These are phyloP conservation scores for Daedalea quercina DNA, from an alignment of 768 basidiomycete species.

Conservation along the genomic window DNA sequence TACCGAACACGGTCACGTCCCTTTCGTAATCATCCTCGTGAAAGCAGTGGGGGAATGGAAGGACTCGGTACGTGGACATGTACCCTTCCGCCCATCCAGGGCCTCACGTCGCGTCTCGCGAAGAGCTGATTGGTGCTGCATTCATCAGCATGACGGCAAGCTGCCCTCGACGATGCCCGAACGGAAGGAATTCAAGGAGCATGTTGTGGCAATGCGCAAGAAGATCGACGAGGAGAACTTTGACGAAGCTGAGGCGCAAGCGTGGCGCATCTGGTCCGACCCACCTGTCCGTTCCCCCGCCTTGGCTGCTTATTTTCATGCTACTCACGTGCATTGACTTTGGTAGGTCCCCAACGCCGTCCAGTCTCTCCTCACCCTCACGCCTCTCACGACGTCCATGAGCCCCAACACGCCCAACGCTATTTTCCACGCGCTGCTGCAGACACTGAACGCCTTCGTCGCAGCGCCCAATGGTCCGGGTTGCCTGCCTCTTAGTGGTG, in stretches of 20 bases:
- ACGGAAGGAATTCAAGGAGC: constrained; percentile 71
- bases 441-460: constrained; percentile 62
- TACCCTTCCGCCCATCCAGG: background rate
- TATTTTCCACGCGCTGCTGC: constrained; percentile 75
- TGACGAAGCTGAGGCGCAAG: constrained; percentile 88
- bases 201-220: constrained; percentile 52
- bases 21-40: constrained; percentile 86
- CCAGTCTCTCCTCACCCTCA: constrained; percentile 54
- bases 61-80: constrained; percentile 36
- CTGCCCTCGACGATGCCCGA: constrained; percentile 53
- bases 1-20: constrained; percentile 85
- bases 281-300: constrained; percentile 31
- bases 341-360: constrained; percentile 63
- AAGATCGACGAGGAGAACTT: constrained; percentile 95
- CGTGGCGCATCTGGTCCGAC: constrained; percentile 71
- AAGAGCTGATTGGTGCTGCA: background rate
- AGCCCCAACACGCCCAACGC: constrained; percentile 29
- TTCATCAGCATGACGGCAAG: constrained; percentile 59
- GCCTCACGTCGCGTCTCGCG: background rate
- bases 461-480: constrained; percentile 41
- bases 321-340: background rate
- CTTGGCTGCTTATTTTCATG: background rate
- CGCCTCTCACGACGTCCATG: constrained; percentile 39
- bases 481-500: constrained; percentile 73
- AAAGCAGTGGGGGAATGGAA: constrained; percentile 82